Evolutionary conservation across 2,329 filamentous ascomycete species (phyloP).

Genomic region (Ascosphaera aggregata): DNA sequence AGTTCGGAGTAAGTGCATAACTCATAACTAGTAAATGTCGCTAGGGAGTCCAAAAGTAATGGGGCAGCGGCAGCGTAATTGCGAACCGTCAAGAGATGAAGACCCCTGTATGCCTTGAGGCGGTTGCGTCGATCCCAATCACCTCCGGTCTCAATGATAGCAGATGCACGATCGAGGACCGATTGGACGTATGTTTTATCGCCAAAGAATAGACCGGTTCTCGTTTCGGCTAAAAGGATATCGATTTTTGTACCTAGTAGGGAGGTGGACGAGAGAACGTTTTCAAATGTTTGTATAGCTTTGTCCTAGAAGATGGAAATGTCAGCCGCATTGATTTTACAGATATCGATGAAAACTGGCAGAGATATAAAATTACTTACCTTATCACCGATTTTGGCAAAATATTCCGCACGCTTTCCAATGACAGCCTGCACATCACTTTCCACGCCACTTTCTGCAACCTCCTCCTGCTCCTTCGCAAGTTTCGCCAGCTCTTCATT

Average conservation of each 20-base stretch:
- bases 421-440: slow-evolving; percentile 82
- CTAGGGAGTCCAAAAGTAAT: slow-evolving; percentile 84
- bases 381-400: slow-evolving; percentile 90
- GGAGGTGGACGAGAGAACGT: slow-evolving; percentile 88
- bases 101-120: slow-evolving; percentile 92
- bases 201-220: slow-evolving; percentile 86
- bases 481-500: slow-evolving; percentile 52
- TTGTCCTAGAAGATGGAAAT: slow-evolving; percentile 42
- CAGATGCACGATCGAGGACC: slow-evolving; percentile 70
- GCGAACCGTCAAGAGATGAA: slow-evolving; percentile 78
- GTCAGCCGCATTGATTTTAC: slow-evolving; percentile 1
- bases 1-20: slow-evolving; percentile 90
- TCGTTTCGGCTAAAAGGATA: slow-evolving; percentile 85
- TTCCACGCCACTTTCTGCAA: slow-evolving; percentile 85
- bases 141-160: slow-evolving; percentile 79
- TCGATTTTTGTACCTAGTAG: slow-evolving; percentile 95
- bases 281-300: slow-evolving; percentile 78
- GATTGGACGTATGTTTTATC: slow-evolving; percentile 86
- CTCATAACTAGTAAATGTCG: slow-evolving; percentile 96
- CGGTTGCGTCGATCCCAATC: slow-evolving; percentile 98
- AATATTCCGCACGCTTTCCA: slow-evolving; percentile 91
- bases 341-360: slow-evolving; percentile 4
- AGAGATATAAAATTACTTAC: slow-evolving; percentile 22
- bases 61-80: slow-evolving; percentile 79
- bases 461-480: slow-evolving; percentile 80